Percentiles rank a stretch among this genome's conserved stretches.
Conservation (phyloP, 345 rosid genomes). For the Adansonia digitata region DNA sequence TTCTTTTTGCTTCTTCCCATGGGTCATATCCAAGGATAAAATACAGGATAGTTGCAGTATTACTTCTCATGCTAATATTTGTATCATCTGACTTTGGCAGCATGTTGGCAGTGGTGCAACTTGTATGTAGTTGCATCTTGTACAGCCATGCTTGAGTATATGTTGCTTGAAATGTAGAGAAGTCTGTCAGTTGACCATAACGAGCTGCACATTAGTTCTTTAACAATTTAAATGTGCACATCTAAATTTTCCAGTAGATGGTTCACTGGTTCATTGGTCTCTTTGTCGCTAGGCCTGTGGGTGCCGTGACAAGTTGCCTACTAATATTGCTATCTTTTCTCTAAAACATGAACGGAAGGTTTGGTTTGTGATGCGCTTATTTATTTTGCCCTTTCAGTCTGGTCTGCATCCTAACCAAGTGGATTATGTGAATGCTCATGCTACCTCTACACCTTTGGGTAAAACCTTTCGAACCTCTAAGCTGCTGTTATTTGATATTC, state of each 20-base stretch:
- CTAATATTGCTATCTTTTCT: neutral
- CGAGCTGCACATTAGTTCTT: neutral
- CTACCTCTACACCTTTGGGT: constrained; percentile 94
- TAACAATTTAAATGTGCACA: neutral
- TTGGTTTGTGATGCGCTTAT: constrained; percentile 16
- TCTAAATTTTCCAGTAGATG: neutral
- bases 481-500: constrained; percentile 13
- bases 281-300: neutral
- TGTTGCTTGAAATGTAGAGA: neutral
- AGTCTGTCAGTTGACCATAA: neutral
- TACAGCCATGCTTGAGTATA: neutral
- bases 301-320: neutral
- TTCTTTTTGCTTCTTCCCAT: neutral
- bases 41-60: neutral
- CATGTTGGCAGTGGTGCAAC: neutral
- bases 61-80: neutral
- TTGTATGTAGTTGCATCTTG: neutral
- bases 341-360: neutral
- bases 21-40: neutral
- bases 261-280: neutral
- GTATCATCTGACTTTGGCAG: neutral
- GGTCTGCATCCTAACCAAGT: constrained; percentile 73
- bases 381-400: constrained; percentile 45
- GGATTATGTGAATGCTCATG: constrained; percentile 91
- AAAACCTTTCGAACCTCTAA: no score